These are phyloP conservation scores for Jamesozyma spencerorum DNA, from an alignment of 805 yeast genomes.

Conservation along the genomic window DNA sequence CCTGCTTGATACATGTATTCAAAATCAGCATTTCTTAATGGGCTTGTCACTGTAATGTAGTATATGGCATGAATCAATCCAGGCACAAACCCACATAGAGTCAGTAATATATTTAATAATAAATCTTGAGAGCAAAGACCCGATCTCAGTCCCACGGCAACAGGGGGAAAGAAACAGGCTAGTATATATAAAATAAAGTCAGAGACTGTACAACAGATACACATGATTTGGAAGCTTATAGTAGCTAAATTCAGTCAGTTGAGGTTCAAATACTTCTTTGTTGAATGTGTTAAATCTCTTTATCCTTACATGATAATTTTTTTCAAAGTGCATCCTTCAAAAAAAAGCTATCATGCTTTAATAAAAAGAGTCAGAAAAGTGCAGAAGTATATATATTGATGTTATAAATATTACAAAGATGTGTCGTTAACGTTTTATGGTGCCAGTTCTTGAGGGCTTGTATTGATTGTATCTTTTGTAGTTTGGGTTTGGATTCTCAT, in stretches of 20 bases:
- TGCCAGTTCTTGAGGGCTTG: constrained; percentile 21
- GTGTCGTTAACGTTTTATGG: constrained; percentile 7
- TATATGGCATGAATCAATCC: constrained; percentile 60
- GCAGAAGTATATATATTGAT: too few relatives aligned
- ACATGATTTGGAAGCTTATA: background rate
- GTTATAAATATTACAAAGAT: too few relatives aligned
- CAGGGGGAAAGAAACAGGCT: constrained; percentile 63
- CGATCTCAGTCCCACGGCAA: constrained; percentile 58
- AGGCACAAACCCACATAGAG: constrained; percentile 68
- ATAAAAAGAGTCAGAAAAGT: too few relatives aligned
- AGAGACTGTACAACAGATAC: constrained; percentile 24
- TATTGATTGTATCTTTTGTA: constrained; percentile 14
- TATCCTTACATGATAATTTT: background rate
- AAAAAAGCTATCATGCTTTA: background rate
- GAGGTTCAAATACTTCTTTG: background rate
- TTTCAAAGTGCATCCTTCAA: background rate
- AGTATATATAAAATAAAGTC: constrained; percentile 52
- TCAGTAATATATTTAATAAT: constrained; percentile 52
- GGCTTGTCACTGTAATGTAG: constrained; percentile 32
- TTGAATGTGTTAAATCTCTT: background rate
- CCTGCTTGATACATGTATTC: constrained; percentile 26
- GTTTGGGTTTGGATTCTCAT: constrained; percentile 2
- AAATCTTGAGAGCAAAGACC: constrained; percentile 52
- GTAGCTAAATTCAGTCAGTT: too few relatives aligned
- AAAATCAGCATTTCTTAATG: constrained; percentile 18